Conservation (phyloP, 2,329 filamentous ascomycete genomes). For the Penicillium sp. region DNA sequence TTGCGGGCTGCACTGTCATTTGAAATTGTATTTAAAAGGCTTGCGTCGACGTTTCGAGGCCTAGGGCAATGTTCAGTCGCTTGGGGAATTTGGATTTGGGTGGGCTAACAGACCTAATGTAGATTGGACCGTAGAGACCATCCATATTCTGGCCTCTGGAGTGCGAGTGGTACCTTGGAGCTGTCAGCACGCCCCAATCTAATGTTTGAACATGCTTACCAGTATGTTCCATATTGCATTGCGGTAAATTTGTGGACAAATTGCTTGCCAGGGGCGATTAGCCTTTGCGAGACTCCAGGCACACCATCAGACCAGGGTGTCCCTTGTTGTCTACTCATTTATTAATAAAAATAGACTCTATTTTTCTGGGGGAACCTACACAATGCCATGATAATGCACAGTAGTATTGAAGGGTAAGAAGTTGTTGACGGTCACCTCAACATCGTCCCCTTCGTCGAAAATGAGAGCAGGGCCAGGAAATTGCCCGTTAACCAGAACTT, state of each 20-base stretch:
- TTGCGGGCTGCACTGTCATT: conserved; percentile 47
- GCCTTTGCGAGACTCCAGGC: conserved; percentile 54
- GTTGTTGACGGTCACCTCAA: conserved; percentile 32
- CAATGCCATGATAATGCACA: conserved; percentile 35
- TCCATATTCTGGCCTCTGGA: conserved; percentile 56
- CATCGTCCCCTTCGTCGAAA: conserved; percentile 28
- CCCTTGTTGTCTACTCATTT: conserved; percentile 33
- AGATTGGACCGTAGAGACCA: conserved; percentile 57
- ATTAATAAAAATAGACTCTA: neutral
- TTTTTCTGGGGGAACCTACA: neutral
- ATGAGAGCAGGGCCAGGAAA: conserved; percentile 30
- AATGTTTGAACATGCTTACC: neutral
- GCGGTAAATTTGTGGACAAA: conserved; percentile 56
- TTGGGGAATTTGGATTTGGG: conserved; percentile 18
- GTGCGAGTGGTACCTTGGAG: conserved; percentile 57
- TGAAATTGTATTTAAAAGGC: neutral
- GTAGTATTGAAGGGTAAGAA: conserved; percentile 25
- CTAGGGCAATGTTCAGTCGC: neutral
- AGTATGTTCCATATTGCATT: conserved; percentile 57
- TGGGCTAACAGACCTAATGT: conserved; percentile 39
- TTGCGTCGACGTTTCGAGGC: neutral
- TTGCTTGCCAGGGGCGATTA: conserved; percentile 49
- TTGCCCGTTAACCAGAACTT: conserved; percentile 30
- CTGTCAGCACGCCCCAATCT: neutral
- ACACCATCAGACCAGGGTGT: conserved; percentile 62